Evolutionary conservation across 1,139 yeast species (phyloP).

Genomic region (Sugiyamaella sp.): DNA sequence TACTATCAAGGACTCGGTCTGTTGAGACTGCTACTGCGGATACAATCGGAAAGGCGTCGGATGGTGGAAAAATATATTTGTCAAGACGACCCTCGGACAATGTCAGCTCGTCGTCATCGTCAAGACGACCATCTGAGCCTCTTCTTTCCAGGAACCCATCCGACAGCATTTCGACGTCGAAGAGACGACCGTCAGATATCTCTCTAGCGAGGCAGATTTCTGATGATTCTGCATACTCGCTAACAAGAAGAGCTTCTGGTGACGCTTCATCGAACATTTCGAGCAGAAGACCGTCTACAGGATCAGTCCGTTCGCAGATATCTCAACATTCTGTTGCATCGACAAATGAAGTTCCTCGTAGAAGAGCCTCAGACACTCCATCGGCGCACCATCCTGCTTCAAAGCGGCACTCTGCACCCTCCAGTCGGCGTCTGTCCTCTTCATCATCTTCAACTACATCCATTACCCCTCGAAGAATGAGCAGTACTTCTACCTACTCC

Average conservation of each 20-base stretch:
- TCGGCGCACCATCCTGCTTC: conserved; percentile 2
- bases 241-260: conserved; percentile 1
- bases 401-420: conserved; percentile 16
- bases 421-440: conserved; percentile 8
- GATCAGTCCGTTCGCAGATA: background rate
- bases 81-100: conserved; percentile 1
- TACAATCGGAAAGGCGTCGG: background rate
- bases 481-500: conserved; percentile 15
- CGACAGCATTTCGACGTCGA: background rate
- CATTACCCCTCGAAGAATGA: conserved; percentile 11
- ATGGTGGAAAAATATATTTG: background rate
- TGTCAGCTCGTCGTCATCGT: background rate
- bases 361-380: conserved; percentile 3
- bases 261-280: background rate
- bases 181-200: conserved; percentile 2
- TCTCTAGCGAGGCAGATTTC: conserved; percentile 10
- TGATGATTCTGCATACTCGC: conserved; percentile 12
- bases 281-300: background rate
- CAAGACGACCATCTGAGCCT: conserved; percentile 9
- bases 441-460: background rate
- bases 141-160: background rate
- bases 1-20: background rate
- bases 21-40: background rate
- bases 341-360: conserved; percentile 2
- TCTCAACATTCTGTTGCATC: background rate